Percentiles rank a stretch among this genome's conserved stretches.
These are phyloP conservation scores for Didymella exigua DNA, from an alignment of 2,329 filamentous ascomycete genomes.

Conservation along the genomic window DNA sequence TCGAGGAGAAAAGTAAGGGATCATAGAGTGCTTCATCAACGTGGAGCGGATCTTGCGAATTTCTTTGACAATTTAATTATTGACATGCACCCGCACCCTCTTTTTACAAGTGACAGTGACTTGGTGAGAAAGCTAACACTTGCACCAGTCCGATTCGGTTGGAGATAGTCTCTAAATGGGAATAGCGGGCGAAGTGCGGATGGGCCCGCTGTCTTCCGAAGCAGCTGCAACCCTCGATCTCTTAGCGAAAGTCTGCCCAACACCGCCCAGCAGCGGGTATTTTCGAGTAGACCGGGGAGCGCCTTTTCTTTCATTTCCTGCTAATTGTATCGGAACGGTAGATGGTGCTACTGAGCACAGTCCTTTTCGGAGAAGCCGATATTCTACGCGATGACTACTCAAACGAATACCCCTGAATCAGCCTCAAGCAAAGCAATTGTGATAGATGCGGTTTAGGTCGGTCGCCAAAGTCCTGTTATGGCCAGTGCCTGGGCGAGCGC, in stretches of 20 bases:
- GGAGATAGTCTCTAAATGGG: too few species aligned
- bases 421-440: neutral
- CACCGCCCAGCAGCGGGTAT: too few species aligned
- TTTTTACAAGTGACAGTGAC: neutral
- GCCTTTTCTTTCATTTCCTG: neutral
- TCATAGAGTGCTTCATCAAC: neutral
- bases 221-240: too few species aligned
- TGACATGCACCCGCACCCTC: too few species aligned
- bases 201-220: too few species aligned
- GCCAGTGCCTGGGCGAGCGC: neutral
- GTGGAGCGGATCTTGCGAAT: too few species aligned
- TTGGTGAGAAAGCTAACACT: neutral
- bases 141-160: neutral
- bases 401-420: neutral
- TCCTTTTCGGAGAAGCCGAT: neutral
- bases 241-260: too few species aligned
- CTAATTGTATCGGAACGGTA: neutral
- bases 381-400: neutral
- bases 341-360: neutral
- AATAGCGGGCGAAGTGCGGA: too few species aligned
- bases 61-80: too few species aligned
- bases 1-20: conserved; percentile 9
- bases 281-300: too few species aligned
- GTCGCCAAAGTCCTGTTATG: neutral
- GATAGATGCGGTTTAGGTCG: neutral